phyloP scores from a whole-genome alignment of 352 stramenopile genomes.

The Globisporangium splendens region DNA sequence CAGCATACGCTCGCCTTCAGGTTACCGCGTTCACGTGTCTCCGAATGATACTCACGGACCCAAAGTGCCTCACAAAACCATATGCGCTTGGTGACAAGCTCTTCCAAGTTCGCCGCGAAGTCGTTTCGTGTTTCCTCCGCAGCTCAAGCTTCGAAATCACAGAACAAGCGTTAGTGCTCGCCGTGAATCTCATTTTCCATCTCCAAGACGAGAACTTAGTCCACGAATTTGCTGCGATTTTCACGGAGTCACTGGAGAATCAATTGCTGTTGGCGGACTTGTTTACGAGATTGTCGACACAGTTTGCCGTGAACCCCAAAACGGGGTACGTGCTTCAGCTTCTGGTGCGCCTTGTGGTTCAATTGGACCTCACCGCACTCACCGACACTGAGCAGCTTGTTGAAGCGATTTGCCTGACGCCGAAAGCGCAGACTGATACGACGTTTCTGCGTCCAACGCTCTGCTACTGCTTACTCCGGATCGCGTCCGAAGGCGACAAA shows the following conservation, averaged over 20 bases:
- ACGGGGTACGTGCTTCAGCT: slow-evolving; percentile 25
- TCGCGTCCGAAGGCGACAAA: slow-evolving; percentile 2
- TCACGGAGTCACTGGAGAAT: slow-evolving; percentile 9
- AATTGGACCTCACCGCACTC: slow-evolving; percentile 22
- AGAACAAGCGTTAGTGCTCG: slow-evolving; percentile 13
- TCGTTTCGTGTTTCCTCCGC: slow-evolving; percentile 5
- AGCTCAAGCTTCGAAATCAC: slow-evolving; percentile 11
- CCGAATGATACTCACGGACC: slow-evolving; percentile 12
- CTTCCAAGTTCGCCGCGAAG: slow-evolving; percentile 1
- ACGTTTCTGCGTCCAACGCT: slow-evolving; percentile 31
- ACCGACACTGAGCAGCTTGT: slow-evolving; percentile 26
- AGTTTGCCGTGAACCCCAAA: slow-evolving; percentile 8
- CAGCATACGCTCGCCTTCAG: neutral
- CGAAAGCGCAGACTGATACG: slow-evolving; percentile 20
- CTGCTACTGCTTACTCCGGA: slow-evolving; percentile 10
- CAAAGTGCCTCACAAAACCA: slow-evolving; percentile 7
- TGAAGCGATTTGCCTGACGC: slow-evolving; percentile 22
- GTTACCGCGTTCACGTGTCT: slow-evolving; percentile 12
- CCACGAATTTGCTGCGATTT: slow-evolving; percentile 6
- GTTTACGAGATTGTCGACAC: slow-evolving; percentile 3
- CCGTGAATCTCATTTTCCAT: slow-evolving; percentile 14
- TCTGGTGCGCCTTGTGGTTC: slow-evolving; percentile 25
- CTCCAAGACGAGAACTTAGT: slow-evolving; percentile 6
- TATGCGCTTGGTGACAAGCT: slow-evolving; percentile 11
- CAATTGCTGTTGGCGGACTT: slow-evolving; percentile 8